Base-by-base conservation (phyloP, 2,329 filamentous ascomycete genomes). In the Alternaria novae-zelandiae region DNA sequence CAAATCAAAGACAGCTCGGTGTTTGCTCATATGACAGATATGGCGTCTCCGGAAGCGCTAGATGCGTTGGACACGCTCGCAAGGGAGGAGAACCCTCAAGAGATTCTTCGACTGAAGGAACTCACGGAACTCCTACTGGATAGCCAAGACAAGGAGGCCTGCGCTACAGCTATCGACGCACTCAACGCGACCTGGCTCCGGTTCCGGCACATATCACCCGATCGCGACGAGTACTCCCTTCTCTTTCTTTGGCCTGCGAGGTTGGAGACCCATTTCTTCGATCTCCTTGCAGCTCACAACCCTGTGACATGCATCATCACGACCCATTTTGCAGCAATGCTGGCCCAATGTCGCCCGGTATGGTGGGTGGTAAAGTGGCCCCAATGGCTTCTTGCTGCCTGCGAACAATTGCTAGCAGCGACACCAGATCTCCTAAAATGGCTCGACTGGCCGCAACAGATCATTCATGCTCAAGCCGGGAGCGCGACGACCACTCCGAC, bases 281-380 rank as follows among this genome's bases (percentile, higher is more conserved):
- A 73, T 15, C 69, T 78, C 2, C 54, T 77, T 6, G 65, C 67
- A 3, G 61, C 65, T 4, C 72, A 74, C 13, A 74, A 76, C 54
- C 73, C 75, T 10, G 69, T 76, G 11, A 70, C 71, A 9, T 71
- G 72, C 36, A 70, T 77, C 26, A 70, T 77, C n/a, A 58, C 74
- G 2, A 65, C 68, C 2, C 70, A 77, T 56, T 77, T 75, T 13
- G 73, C 71, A 7, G 72, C 70, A 7, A 57, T 77, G 11, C 43
- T 77, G 30, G 66, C 66, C 8, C 67, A 72, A 44, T 59, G 65
- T 30, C 67, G 67, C n/a, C 59, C 62, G 9, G 61, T 69, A 10
- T 78, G 75, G 75, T 77, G 73, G 73, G 61, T 71, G 4, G 60
- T 57, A 4, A 70, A 72, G n/a, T 77, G 75, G 74, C 76, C 76